Evolutionary conservation across 208 protist genomes (phyloP).

Genomic region (Trypanosomatidae sp.): DNA sequence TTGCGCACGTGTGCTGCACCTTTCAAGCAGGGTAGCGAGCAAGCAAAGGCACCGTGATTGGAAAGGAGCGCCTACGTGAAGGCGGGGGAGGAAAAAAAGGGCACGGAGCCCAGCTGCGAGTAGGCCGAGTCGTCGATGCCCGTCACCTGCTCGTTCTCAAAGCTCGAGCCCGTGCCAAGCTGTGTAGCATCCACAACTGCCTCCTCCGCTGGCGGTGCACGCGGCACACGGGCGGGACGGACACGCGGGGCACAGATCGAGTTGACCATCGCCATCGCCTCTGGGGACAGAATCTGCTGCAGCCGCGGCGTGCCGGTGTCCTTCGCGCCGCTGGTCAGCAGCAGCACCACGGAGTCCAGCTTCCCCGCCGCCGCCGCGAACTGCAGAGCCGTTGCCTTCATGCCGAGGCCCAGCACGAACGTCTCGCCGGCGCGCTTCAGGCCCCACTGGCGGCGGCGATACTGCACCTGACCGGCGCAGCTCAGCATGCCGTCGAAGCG

Average conservation of each 20-base stretch:
- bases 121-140: too few species aligned
- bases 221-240: neutral
- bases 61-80: too few species aligned
- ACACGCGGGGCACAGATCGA: slow-evolving; percentile 12
- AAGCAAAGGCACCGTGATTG: too few species aligned
- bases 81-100: too few species aligned
- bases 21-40: too few species aligned
- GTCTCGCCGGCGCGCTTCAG: slow-evolving; percentile 43
- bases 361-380: slow-evolving; percentile 75
- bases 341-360: slow-evolving; percentile 76
- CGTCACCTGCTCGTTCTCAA: too few species aligned
- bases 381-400: slow-evolving; percentile 71
- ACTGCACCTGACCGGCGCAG: slow-evolving; percentile 57
- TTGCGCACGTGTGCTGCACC: too few species aligned
- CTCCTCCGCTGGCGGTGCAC: neutral
- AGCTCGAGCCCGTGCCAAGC: too few species aligned
- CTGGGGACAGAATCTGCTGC: slow-evolving; percentile 55
- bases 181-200: too few species aligned
- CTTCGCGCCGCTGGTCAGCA: slow-evolving; percentile 55
- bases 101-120: too few species aligned
- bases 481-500: slow-evolving; percentile 35
- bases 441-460: slow-evolving; percentile 68
- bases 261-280: slow-evolving; percentile 23
- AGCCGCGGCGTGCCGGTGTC: slow-evolving; percentile 46
- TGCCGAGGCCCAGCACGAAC: slow-evolving; percentile 67